Base-by-base conservation (phyloP, 176 grass and related monocot species). In the Musa schizocarpa region DNA sequence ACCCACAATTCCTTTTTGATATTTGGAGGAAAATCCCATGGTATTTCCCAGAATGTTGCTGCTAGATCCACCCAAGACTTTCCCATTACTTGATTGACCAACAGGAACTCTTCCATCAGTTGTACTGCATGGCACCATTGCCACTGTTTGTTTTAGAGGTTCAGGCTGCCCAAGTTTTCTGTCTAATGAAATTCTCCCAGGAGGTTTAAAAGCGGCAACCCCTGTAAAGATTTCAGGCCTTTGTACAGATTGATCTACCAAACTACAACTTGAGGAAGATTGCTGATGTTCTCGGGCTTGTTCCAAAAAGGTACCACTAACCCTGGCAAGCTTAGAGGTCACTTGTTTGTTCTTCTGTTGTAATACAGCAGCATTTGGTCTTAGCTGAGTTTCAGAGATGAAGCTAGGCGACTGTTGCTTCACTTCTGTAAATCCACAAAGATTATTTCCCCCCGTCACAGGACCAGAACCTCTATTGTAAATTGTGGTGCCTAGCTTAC, bases 11-110 rank as follows among this genome's bases (percentile, higher is more conserved):
- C 74, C 74, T 67, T 54, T 71, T 82, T 87, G 83, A 83, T 85
- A 86, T 74, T 95, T 89, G 64, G 85, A 82, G 56, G 88, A 79
- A 9, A 95, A 87, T 65, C 84, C 86, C 54, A 81, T 65, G 77
- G 43, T 83, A 70, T 65, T 85, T 1, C 54, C 68, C 56, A 76
- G 84, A 78, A 77, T 86, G n/a, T 73, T 78, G 85, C 74, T 90
- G 25, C 75, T 77, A 22, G 86, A 70, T 64, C 62, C 58, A 69
- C 76, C 82, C 12, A n/a, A 52, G 34, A 80, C 80, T 78, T 86
- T 90, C 61, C 84, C 80, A 82, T 89, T 82, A 81, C 79, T 76
- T 71, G 81, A 77, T 76, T 79, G 80, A 58, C 86, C 79, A 78
- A 81, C 73, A 68, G 83, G 76, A 53, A 83, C 63, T 81, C 80